These are phyloP conservation scores for Cryptococcus sp. DNA, from an alignment of 1,284 basidiomycete species.

Conservation along the genomic window DNA sequence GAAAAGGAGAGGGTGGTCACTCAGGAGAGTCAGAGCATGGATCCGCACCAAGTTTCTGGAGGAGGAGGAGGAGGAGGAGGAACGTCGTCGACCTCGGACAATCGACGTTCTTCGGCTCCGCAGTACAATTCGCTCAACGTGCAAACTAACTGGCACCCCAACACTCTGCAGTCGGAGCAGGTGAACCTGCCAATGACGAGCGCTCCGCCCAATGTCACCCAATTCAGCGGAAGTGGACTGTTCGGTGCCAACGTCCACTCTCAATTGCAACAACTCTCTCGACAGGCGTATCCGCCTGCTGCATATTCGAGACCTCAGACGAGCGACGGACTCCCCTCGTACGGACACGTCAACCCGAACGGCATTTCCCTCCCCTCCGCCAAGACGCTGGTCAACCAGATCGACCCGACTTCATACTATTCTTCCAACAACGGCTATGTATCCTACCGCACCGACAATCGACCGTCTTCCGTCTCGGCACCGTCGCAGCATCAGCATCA, in stretches of 20 bases:
- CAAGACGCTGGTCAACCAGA: slow-evolving; percentile 26
- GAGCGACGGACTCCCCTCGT: slow-evolving; percentile 36
- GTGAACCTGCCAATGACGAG: slow-evolving; percentile 9
- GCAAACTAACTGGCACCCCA: neutral
- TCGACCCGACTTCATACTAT: slow-evolving; percentile 6
- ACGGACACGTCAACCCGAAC: slow-evolving; percentile 15
- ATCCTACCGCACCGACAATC: slow-evolving; percentile 21
- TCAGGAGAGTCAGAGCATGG: slow-evolving; percentile 19
- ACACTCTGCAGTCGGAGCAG: neutral
- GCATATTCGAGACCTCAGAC: slow-evolving; percentile 31
- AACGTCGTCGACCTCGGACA: slow-evolving; percentile 12
- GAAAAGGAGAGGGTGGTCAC: slow-evolving; percentile 7
- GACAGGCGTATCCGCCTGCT: slow-evolving; percentile 7
- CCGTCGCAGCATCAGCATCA: too few species aligned
- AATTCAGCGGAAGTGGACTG: slow-evolving; percentile 4
- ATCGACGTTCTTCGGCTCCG: slow-evolving; percentile 26
- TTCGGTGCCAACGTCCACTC: slow-evolving; percentile 4
- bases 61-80: too few species aligned
- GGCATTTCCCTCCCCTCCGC: slow-evolving; percentile 28
- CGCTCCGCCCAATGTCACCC: slow-evolving; percentile 15
- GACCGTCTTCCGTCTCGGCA: too few species aligned
- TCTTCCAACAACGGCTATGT: slow-evolving; percentile 5
- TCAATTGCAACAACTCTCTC: slow-evolving; percentile 5
- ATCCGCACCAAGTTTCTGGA: too few species aligned
- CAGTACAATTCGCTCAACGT: slow-evolving; percentile 4